Conservation (phyloP, 2,329 filamentous ascomycete genomes). For the Aspergillus niger region DNA sequence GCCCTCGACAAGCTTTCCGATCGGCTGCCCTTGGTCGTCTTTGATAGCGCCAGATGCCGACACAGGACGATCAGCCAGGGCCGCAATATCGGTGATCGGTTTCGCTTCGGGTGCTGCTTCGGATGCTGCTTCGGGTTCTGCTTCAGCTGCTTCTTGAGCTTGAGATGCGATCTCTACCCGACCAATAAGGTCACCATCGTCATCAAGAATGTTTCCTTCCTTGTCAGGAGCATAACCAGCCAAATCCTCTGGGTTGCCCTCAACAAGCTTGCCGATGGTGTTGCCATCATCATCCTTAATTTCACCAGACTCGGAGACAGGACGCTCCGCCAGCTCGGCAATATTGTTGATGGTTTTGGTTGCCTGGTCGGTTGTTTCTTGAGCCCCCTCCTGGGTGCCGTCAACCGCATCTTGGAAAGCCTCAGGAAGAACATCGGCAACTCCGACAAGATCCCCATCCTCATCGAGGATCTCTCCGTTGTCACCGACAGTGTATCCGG, state of each 20-base stretch:
- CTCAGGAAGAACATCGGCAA: conserved; percentile 33
- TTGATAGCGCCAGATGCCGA: conserved; percentile 57
- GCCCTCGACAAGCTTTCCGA: conserved; percentile 44
- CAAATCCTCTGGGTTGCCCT: conserved; percentile 44
- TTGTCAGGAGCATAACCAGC: conserved; percentile 45
- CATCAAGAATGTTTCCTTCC: conserved; percentile 36
- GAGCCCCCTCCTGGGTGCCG: neutral
- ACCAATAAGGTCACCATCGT: conserved; percentile 40
- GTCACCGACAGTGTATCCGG: conserved; percentile 43
- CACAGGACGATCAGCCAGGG: conserved; percentile 46
- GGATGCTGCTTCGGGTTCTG: conserved; percentile 22
- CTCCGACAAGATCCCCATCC: conserved; percentile 41
- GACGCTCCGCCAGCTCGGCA: neutral
- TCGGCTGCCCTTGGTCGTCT: conserved; percentile 44
- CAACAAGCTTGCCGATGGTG: conserved; percentile 31
- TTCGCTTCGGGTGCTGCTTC: conserved; percentile 1
- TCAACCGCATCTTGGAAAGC: conserved; percentile 20
- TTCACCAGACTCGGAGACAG: neutral
- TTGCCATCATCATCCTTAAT: conserved; percentile 28
- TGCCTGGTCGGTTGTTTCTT: neutral
- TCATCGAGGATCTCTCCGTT: conserved; percentile 37
- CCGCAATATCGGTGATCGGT: conserved; percentile 28
- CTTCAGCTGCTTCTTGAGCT: conserved; percentile 41
- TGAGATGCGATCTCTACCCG: conserved; percentile 38
- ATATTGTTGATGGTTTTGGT: neutral